A percentile compares a stretch with the other conserved stretches of the same genome.
phyloP scores from a whole-genome alignment of 2,329 filamentous ascomycete genomes.

The Fusarium coicis region DNA sequence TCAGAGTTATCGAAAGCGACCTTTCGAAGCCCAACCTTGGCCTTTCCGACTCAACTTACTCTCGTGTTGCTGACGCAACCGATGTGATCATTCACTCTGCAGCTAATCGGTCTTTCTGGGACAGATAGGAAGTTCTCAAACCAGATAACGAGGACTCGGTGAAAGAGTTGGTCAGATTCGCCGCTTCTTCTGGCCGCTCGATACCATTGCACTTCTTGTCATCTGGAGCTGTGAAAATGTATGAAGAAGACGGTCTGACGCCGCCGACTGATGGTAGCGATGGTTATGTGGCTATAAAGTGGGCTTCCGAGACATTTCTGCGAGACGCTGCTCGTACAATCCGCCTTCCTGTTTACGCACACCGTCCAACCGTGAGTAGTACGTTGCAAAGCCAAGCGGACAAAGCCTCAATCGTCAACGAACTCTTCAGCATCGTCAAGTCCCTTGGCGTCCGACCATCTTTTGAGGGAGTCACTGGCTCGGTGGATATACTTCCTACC shows the following conservation, averaged over 20 bases:
- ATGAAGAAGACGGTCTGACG: accelerated
- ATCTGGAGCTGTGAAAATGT: background rate
- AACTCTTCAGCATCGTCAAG: background rate
- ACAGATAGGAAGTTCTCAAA: too few relatives aligned
- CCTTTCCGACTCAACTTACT: too few relatives aligned
- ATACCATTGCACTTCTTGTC: background rate
- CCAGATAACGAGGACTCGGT: too few relatives aligned
- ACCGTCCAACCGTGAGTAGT: background rate
- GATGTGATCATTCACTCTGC: too few relatives aligned
- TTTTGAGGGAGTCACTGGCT: background rate
- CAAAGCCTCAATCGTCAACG: background rate
- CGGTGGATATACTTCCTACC: background rate
- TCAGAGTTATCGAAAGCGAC: too few relatives aligned
- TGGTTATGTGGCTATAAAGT: background rate
- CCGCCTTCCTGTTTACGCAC: background rate
- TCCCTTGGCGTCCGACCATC: background rate
- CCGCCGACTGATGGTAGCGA: background rate
- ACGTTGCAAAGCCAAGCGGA: accelerated
- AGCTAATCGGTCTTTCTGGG: too few relatives aligned
- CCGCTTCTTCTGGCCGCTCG: background rate
- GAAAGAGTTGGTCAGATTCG: background rate
- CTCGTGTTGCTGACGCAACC: too few relatives aligned
- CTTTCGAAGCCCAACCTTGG: too few relatives aligned
- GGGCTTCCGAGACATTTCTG: background rate
- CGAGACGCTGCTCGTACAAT: background rate